Evolutionary conservation across 2,329 filamentous ascomycete genomes (phyloP).

Genomic region (Aspergillus tamarii): DNA sequence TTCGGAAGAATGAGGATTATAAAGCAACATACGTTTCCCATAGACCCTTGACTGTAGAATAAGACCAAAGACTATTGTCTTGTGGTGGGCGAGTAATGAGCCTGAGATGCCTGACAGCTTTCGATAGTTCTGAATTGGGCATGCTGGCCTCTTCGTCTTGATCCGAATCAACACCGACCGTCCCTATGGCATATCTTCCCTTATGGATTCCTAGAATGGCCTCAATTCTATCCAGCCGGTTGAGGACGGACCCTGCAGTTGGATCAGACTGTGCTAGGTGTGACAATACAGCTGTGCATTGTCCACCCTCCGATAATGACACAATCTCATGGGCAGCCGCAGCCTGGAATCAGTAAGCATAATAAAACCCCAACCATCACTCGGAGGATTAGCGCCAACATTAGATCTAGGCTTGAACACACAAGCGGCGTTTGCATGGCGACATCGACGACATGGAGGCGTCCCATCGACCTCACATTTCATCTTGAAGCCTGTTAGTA

Average conservation of each 20-base stretch:
- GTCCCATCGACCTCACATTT: constrained; percentile 33
- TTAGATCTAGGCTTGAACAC: constrained; percentile 36
- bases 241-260: constrained; percentile 23
- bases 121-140: constrained; percentile 24
- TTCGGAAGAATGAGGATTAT: background rate
- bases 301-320: constrained; percentile 14
- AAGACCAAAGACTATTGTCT: constrained; percentile 29
- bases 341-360: constrained; percentile 22
- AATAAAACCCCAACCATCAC: background rate
- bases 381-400: constrained; percentile 20
- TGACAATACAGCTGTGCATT: constrained; percentile 9
- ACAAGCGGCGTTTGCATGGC: constrained; percentile 26
- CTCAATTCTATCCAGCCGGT: constrained; percentile 31
- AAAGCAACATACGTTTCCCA: constrained; percentile 30
- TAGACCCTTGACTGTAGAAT: constrained; percentile 25
- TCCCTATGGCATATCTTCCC: constrained; percentile 3
- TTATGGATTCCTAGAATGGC: constrained; percentile 26
- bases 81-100: constrained; percentile 25
- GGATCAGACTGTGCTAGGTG: constrained; percentile 17
- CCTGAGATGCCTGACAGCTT: constrained; percentile 27
- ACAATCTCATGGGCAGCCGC: constrained; percentile 27
- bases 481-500: constrained; percentile 26
- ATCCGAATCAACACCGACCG: constrained; percentile 13
- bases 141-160: constrained; percentile 20
- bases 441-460: constrained; percentile 34